Conservation (phyloP, 495 filamentous ascomycete genomes). For the Xylaria palmicola region DNA sequence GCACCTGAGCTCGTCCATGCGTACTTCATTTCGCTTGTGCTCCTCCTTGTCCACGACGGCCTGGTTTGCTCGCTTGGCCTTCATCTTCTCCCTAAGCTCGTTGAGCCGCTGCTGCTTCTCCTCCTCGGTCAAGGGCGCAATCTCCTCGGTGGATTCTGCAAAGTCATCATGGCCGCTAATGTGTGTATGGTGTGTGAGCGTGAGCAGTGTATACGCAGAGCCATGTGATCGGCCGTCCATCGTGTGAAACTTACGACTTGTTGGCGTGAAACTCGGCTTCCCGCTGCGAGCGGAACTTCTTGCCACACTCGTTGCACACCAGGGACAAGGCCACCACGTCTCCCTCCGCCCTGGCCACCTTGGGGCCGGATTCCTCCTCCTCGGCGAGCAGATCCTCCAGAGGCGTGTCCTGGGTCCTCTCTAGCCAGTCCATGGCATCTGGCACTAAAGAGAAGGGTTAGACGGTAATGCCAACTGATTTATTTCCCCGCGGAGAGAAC, state of each 20-base stretch:
- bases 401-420: constrained; percentile 62
- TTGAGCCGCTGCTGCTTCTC: constrained; percentile 79
- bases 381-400: constrained; percentile 45
- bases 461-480: not conserved
- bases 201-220: no score
- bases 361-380: constrained; percentile 54
- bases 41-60: constrained; percentile 76
- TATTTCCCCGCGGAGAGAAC: constrained; percentile 1
- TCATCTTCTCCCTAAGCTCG: constrained; percentile 69
- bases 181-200: constrained; percentile 12
- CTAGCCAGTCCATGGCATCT: constrained; percentile 91
- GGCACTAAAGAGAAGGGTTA: constrained; percentile 62
- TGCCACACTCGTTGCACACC: constrained; percentile 87
- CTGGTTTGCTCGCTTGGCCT: constrained; percentile 69
- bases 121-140: constrained; percentile 86
- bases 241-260: constrained; percentile 72
- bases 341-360: constrained; percentile 55
- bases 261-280: constrained; percentile 88
- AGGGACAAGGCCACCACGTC: constrained; percentile 57
- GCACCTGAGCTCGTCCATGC: not conserved
- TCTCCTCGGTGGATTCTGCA: constrained; percentile 85
- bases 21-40: constrained; percentile 84
- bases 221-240: not conserved
- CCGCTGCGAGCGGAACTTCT: constrained; percentile 77
- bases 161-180: constrained; percentile 82